phyloP scores from a whole-genome alignment of 2,329 filamentous ascomycete genomes.

The Cercospora citrullina region DNA sequence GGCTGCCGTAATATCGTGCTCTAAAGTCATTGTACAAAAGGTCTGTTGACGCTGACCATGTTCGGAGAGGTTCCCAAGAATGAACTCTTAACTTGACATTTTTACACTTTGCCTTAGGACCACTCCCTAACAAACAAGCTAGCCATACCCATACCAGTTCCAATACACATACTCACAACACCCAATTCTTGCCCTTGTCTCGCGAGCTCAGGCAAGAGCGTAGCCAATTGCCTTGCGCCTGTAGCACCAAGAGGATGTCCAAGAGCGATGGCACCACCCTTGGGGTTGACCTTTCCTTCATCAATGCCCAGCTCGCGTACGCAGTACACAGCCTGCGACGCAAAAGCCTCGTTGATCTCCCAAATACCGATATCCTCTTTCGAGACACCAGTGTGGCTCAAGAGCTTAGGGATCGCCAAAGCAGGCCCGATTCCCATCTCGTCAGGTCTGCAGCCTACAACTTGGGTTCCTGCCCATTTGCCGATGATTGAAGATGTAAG shows the following conservation, averaged over 20 bases:
- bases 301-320: slow-evolving; percentile 69
- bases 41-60: neutral
- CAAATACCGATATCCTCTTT: slow-evolving; percentile 75
- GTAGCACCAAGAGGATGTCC: slow-evolving; percentile 91
- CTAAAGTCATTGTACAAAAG: neutral
- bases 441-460: slow-evolving; percentile 78
- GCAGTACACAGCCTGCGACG: slow-evolving; percentile 67
- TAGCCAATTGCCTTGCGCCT: slow-evolving; percentile 76
- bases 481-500: slow-evolving; percentile 70
- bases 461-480: slow-evolving; percentile 75
- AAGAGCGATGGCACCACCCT: slow-evolving; percentile 90
- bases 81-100: neutral
- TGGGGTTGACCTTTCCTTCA: slow-evolving; percentile 76
- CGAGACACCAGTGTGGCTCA: slow-evolving; percentile 66
- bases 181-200: slow-evolving; percentile 70
- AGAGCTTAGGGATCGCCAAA: slow-evolving; percentile 77
- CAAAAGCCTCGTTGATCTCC: slow-evolving; percentile 89
- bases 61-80: neutral
- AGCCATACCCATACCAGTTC: slow-evolving; percentile 55
- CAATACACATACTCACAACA: slow-evolving; percentile 83
- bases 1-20: neutral
- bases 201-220: slow-evolving; percentile 68
- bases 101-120: neutral
- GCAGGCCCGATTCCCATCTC: slow-evolving; percentile 95
- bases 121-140: slow-evolving; percentile 53